Evolutionary conservation across 306 rosid genomes (phyloP).

Genomic region (Casuarina cunninghamiana): DNA sequence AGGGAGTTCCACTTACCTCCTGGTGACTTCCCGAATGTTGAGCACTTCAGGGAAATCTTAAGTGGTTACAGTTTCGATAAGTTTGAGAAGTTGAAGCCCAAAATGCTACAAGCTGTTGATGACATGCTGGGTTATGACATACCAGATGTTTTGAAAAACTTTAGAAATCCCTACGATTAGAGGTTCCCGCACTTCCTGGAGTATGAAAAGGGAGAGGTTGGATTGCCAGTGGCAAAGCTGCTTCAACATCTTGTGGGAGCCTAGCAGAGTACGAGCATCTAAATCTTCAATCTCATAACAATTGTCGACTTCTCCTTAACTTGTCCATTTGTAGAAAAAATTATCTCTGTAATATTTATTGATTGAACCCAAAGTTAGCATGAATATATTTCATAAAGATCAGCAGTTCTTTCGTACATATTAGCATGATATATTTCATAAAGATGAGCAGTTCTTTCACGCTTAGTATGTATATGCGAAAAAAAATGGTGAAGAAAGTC

Average conservation of each 20-base stretch:
- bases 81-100: slow-evolving; percentile 83
- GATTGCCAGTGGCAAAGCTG: not conserved
- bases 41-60: slow-evolving; percentile 64
- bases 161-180: slow-evolving; percentile 80
- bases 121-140: slow-evolving; percentile 93
- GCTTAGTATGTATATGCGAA: no score
- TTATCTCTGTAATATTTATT: not conserved
- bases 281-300: not conserved
- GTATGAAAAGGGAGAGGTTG: not conserved
- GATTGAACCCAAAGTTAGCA: not conserved
- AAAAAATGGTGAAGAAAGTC: no score
- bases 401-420: not conserved
- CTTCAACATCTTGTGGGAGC: not conserved
- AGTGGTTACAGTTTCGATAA: slow-evolving; percentile 70
- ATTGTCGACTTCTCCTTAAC: not conserved
- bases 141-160: slow-evolving; percentile 76
- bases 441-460: no score
- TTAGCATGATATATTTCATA: no score
- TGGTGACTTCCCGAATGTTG: slow-evolving; percentile 86
- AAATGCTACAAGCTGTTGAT: slow-evolving; percentile 74
- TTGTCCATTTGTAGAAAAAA: not conserved
- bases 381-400: not conserved
- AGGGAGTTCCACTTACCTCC: slow-evolving; percentile 80
- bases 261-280: not conserved
- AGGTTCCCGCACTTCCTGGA: not conserved